phyloP scores from a whole-genome alignment of 1,284 basidiomycete species.

The Fistulinella cinereoalba region DNA sequence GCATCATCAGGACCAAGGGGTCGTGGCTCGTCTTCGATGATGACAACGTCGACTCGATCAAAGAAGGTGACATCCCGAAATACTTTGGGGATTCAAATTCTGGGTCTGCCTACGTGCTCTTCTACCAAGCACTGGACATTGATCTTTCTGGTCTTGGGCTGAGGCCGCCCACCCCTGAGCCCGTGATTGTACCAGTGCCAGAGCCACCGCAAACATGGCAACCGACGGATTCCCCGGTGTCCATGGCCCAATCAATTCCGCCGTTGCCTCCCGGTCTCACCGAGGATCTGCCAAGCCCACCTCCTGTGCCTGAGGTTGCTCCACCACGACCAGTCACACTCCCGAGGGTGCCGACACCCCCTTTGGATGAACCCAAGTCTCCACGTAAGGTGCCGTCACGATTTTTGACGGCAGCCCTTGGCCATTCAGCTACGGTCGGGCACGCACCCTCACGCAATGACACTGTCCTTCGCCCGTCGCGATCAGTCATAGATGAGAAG shows the following conservation, averaged over 20 bases:
- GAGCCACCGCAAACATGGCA: conserved; percentile 12
- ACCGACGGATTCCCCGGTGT: conserved; percentile 25
- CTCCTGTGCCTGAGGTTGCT: conserved; percentile 34
- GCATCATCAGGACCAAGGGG: conserved; percentile 84
- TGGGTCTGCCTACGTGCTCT: conserved; percentile 94
- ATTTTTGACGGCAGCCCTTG: conserved; percentile 12
- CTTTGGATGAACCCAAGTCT: conserved; percentile 25
- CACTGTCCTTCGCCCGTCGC: conserved; percentile 5
- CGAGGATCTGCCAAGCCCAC: conserved; percentile 35
- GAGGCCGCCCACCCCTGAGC: conserved; percentile 32
- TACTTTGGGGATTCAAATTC: conserved; percentile 92
- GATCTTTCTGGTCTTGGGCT: conserved; percentile 71
- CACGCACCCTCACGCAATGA: conserved; percentile 12
- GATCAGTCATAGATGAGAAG: conserved; percentile 16
- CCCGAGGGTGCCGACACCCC: conserved; percentile 8
- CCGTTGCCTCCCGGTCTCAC: conserved; percentile 52
- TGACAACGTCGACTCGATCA: conserved; percentile 84
- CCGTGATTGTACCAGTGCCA: conserved; percentile 16
- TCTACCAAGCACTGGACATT: conserved; percentile 93
- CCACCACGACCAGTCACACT: conserved; percentile 26
- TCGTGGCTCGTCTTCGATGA: conserved; percentile 96
- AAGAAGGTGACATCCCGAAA: conserved; percentile 86
- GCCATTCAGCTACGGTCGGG: conserved; percentile 12
- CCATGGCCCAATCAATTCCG: conserved; percentile 31
- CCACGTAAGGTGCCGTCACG: conserved; percentile 28